Base-by-base conservation (phyloP, 768 basidiomycete genomes). In the Chalciporus sphaerocephalus region DNA sequence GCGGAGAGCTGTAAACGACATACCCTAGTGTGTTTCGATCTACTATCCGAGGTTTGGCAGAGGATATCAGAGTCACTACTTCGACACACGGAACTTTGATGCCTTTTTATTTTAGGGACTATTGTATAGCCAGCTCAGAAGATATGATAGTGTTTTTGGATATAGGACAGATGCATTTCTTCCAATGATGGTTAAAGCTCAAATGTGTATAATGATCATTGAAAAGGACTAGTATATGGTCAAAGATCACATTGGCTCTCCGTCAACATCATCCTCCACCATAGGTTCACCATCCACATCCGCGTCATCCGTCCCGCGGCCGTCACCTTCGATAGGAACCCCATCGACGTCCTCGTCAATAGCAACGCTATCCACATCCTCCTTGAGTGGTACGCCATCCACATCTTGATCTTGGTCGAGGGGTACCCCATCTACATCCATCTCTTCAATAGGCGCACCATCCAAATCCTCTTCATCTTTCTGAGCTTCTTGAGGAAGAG, bases 371-470 rank as follows among this genome's bases (percentile, higher is more conserved):
- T 67, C 61, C 43, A 56, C 55, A 20, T 59, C 50, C 18, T 51
- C 47, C 15, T 52, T 48, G 41, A 75, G 58, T 4, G 70, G 68
- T 21, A 53, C 66, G 0, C 73, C 74, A 27, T 72, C 70, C 11
- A 69, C 35, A 27, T 70, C 71, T 27, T 56, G 56, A 15, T 66
- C 67, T 27, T 56, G 56, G n/a, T 66, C 67, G 42, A 73, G 56
- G 3, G 71, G 62, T 12, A 73, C 68, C 2, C 78, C 80, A 52
- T 80, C 79, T 9, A 78, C 61, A 46, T 74, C 79, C 48, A 78
- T 61, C 35, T 74, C 64, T 52, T 78, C 71, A 25, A 75, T 62
- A 3, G 76, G 72, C 48, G 72, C 70, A 11, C 81, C 83, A 39
- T 81, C 81, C 22, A 78, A 58, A 47, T 78, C 74, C 38, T 73